Evolutionary conservation across 2,329 filamentous ascomycete species (phyloP).

Genomic region (Elsinoe australis): DNA sequence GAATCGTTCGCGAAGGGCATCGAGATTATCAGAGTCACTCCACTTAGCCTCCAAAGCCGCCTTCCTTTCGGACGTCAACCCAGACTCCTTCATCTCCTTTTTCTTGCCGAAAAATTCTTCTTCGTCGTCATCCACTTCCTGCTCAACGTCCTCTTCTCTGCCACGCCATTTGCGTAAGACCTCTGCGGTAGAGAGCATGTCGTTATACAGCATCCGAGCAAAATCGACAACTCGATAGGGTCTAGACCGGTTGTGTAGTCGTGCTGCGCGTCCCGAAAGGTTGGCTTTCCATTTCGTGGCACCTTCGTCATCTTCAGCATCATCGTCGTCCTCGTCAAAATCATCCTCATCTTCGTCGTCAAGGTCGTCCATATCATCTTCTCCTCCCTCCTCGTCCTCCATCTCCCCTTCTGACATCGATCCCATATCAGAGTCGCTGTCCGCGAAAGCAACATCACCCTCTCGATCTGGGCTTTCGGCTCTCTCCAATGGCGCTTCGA

Average conservation of each 20-base stretch:
- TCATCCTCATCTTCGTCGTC: slow-evolving; percentile 48
- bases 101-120: slow-evolving; percentile 57
- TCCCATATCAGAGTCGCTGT: slow-evolving; percentile 93
- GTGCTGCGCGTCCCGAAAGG: slow-evolving; percentile 65
- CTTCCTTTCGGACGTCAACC: slow-evolving; percentile 61
- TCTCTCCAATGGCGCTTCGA: slow-evolving; percentile 41
- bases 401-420: slow-evolving; percentile 60
- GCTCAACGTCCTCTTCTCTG: slow-evolving; percentile 47
- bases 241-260: slow-evolving; percentile 60
- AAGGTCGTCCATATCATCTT: slow-evolving; percentile 45
- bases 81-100: slow-evolving; percentile 56
- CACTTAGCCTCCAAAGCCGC: slow-evolving; percentile 73
- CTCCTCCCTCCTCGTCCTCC: slow-evolving; percentile 36
- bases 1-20: slow-evolving; percentile 66
- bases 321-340: slow-evolving; percentile 24
- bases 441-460: slow-evolving; percentile 80
- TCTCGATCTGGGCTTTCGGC: slow-evolving; percentile 49
- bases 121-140: slow-evolving; percentile 54
- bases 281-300: slow-evolving; percentile 82
- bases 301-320: slow-evolving; percentile 61
- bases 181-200: slow-evolving; percentile 64
- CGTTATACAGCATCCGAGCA: slow-evolving; percentile 81
- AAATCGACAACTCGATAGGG: slow-evolving; percentile 75
- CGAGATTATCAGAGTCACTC: slow-evolving; percentile 70
- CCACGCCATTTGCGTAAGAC: slow-evolving; percentile 76